Conservation (phyloP, 805 yeast species). For the Candida anglica region DNA sequence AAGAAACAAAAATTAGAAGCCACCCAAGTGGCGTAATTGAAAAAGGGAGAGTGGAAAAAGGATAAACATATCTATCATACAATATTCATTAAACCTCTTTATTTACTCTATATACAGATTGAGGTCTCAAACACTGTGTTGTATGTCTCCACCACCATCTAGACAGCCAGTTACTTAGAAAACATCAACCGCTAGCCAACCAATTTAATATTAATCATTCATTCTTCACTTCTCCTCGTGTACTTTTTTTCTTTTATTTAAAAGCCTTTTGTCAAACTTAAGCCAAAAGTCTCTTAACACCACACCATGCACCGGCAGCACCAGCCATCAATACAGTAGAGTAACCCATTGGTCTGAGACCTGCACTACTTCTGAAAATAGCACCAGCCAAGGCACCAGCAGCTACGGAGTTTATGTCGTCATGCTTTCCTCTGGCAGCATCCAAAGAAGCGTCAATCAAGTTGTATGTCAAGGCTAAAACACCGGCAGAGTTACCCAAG, state of each 20-base stretch:
- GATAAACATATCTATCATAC: neutral
- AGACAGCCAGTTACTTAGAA: too few species aligned
- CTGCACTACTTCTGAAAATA: slow-evolving; percentile 78
- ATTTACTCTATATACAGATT: slow-evolving; percentile 8
- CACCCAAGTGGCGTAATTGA: too few species aligned
- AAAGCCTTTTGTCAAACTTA: neutral
- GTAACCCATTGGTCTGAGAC: slow-evolving; percentile 82
- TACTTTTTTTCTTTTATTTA: neutral
- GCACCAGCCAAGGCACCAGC: slow-evolving; percentile 96
- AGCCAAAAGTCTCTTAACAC: slow-evolving; percentile 48
- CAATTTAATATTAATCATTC: too few species aligned
- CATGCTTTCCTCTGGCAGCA: slow-evolving; percentile 82
- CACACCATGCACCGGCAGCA: slow-evolving; percentile 93
- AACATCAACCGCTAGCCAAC: too few species aligned
- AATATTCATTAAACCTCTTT: neutral
- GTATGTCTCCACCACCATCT: too few species aligned
- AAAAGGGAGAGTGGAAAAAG: neutral
- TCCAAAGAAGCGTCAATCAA: slow-evolving; percentile 77
- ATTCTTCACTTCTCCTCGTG: neutral
- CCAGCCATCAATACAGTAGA: slow-evolving; percentile 82
- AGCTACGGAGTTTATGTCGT: slow-evolving; percentile 73
- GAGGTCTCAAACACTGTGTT: slow-evolving; percentile 5
- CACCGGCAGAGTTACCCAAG: slow-evolving; percentile 94
- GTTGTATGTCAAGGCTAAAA: slow-evolving; percentile 85
- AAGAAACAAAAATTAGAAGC: too few species aligned